phyloP scores from a whole-genome alignment of 345 rosid genomes.

The Zanthoxylum bungeanum region DNA sequence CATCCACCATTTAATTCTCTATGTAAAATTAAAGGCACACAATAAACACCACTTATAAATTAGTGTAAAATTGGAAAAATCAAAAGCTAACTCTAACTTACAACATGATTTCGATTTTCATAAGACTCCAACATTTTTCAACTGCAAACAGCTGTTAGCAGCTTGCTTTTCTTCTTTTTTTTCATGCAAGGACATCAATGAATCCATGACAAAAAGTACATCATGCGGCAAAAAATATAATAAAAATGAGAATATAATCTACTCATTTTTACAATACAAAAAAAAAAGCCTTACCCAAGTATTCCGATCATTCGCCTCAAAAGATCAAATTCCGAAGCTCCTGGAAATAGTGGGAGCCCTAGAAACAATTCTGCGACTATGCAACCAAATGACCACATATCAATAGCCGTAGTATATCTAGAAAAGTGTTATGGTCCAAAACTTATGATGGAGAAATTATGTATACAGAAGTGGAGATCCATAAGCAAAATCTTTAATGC shows the following conservation, averaged over 20 bases:
- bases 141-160: not conserved
- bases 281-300: constrained; percentile 67
- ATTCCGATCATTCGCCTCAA: constrained; percentile 85
- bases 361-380: constrained; percentile 98
- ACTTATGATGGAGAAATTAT: constrained; percentile 7
- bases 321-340: constrained; percentile 98
- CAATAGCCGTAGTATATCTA: constrained; percentile 96
- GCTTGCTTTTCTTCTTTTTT: not conserved
- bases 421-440: constrained; percentile 43
- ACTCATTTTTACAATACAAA: not conserved
- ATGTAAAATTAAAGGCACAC: not conserved
- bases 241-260: not conserved
- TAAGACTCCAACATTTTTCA: not conserved
- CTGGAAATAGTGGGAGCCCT: constrained; percentile 96
- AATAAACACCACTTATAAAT: not conserved
- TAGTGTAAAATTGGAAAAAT: not conserved
- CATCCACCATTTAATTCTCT: not conserved
- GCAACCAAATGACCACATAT: constrained; percentile 99
- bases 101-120: not conserved
- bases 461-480: constrained; percentile 5
- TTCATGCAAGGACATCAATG: not conserved
- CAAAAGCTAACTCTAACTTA: not conserved
- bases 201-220: not conserved
- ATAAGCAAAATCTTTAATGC: not conserved
- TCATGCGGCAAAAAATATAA: not conserved